Evolutionary conservation across 768 basidiomycete species (phyloP), one percentile per base, ranked within the genome.

Genomic region (Xerocomellus chrysenteron): DNA sequence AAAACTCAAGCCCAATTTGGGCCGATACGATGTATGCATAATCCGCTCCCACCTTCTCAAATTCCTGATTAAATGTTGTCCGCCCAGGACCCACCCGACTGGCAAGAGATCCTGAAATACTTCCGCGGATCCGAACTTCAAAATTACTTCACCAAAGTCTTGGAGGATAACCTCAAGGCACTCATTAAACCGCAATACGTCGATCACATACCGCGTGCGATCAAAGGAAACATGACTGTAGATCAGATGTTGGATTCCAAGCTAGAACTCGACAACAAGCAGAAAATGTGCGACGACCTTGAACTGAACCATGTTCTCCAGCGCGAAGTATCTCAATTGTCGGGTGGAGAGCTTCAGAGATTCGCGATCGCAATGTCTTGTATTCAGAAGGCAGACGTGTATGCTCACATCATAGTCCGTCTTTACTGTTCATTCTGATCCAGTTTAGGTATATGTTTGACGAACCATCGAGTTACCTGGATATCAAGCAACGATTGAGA

Each of bases 111-210:
- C 62, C 77, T 99, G 49, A 96, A 96, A 74, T 90, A 99, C 72
- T 99, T 98, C 82, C 88, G 97, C 60, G 97, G 97, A 50, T 98
- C 95, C 7, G 97, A 98, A 75, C 82, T 99, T 26, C 97, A 99
- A 71, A 99, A 99, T 72, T 99, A 98, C 78, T 99, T 99, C 75
- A 98, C 97, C 49, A 98, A 98, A 75, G 94, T 98, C 7, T 81
- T 99, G 19, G 97, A 98, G 74, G 97, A 99, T 74, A 94, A 99
- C 68, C 78, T 98, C 70, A 98, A 98, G 78, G 95, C 97, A 2
- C 83, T 99, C 59, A 98, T 98, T 73, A 99, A 99, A 75, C 97
- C 97, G 1, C 97, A 99, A 83, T 99, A 99, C 71, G 97, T 99
- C 61, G 97, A 99, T 72, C 95, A 98, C 72, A 98, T 99, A 66